Evolutionary conservation across 257 asterid species (phyloP), one percentile per base, ranked within the genome.

Genomic region (Solanum boliviense): DNA sequence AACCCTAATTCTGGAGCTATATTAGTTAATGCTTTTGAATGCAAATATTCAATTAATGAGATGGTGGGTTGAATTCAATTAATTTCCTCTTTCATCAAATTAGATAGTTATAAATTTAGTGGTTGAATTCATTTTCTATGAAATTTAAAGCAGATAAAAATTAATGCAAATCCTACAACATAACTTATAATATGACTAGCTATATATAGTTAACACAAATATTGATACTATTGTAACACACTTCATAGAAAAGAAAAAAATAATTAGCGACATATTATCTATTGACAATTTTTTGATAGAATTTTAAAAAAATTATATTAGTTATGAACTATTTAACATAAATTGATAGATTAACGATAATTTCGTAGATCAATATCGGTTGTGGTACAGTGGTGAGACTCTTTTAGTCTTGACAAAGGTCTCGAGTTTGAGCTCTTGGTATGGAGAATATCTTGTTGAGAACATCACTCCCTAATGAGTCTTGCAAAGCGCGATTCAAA

Each of bases 1-100:
- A 81, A 46, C 41, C 79, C 88, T 88, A 88, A 90, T 90, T 32
- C 92, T 90, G 88, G 72, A 82, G 89, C 84, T 88, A 84, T 62
- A 88, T 62, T 79, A 86, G 71, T 90, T 48, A 88, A 88, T 88
- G 90, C 92, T 31, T 9, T 65, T 39, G 13, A n/a, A 82, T 86
- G 85, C 71, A 84, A 88, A 71, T 32, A 71, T 71, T 70, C 39
- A 86, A 86, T 87, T 87, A 87, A 87, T 90, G 91, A 84, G 84
- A 1, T 76, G 85, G 85, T 86, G 87, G 68, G 68, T 89, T 84
- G 87, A 84, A 76, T 90, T 44, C 87, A 74, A 86, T 79, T 32
- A 72, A 73, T 4, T 70, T 79, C 65, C 23, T n/a, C 76, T 86
- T 86, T 87, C 78, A 86, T 83, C 38, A 41, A 88, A 85, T 85